Base-by-base conservation (phyloP, 2,329 filamentous ascomycete genomes). In the Nemania diffusa region DNA sequence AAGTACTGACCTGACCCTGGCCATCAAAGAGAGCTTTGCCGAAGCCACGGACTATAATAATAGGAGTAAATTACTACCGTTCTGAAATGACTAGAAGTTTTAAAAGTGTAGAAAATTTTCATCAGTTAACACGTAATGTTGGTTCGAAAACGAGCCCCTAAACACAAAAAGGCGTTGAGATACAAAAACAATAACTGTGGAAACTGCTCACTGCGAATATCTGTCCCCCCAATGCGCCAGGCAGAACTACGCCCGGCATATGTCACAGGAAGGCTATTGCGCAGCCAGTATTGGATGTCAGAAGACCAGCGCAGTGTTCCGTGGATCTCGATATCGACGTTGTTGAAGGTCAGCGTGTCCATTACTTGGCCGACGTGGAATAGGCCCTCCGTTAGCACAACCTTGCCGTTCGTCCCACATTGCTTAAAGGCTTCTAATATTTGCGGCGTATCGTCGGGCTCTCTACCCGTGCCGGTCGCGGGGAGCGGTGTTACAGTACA, bases 221-320 rank as follows among this genome's bases (percentile, higher is more conserved):
- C 82, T 4, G 80, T 79, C 1, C 85, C 86, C 1, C 85, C 85
- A 1, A 87, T 71, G 34, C 81, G 74, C 80, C 83, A 85, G 6
- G 83, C 84, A 2, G 84, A 83, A 37, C 80, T 81, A 22, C 84
- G 82, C 32, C 84, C 82, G 34, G 85, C 84, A 58, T 84, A 85
- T 1, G 81, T 82, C 7, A 86, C 82, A 0, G 79, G 74, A 11
- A 83, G 74, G 6, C 81, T 83, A 67, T 80, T 78, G 55, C 78
- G 77, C 17, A 85, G 75, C 84, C 84, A 86, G 77, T 86, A 86
- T n/a, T 76, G 72, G 57, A 80, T 75, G 62, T 78, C 73, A 17
- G 72, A 75, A 65, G 77, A 81, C 82, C 78, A 84, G 37, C 77
- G 71, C 3, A 85, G 77, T 5, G 79, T 85, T 6, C 84, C 84